Percentiles rank a stretch among this genome's conserved stretches.
Evolutionary conservation across 345 rosid species (phyloP).

Genomic region (Hypericum perforatum): DNA sequence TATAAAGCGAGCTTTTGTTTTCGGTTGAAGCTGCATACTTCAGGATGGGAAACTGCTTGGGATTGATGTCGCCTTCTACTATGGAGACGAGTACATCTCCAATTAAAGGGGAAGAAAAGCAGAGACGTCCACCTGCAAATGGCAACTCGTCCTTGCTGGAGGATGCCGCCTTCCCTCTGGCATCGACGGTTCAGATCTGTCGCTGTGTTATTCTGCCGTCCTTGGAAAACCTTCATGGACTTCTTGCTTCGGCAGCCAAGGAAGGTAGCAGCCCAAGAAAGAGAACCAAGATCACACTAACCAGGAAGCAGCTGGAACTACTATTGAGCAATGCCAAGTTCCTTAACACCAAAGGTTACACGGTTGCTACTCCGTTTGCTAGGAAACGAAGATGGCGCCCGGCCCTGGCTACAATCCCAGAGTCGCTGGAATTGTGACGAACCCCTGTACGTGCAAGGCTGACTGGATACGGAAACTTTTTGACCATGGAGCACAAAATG

Average conservation of each 20-base stretch:
- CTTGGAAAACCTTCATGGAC: neutral
- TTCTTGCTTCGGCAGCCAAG: constrained; percentile 4
- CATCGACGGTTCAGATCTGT: too few relatives aligned
- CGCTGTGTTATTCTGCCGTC: constrained; percentile 8
- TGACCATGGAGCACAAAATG: too few relatives aligned
- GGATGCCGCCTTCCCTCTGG: too few relatives aligned
- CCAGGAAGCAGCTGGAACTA: constrained; percentile 37
- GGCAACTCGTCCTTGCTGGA: too few relatives aligned
- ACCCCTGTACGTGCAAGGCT: neutral
- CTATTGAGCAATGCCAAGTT: constrained; percentile 19
- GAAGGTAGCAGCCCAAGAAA: constrained; percentile 14
- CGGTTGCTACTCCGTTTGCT: constrained; percentile 15
- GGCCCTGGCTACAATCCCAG: constrained; percentile 38
- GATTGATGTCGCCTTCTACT: too few relatives aligned
- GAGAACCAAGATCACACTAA: constrained; percentile 33
- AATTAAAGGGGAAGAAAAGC: too few relatives aligned
- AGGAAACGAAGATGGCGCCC: constrained; percentile 44
- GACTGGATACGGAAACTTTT: too few relatives aligned
- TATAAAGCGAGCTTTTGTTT: too few relatives aligned
- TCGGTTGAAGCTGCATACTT: too few relatives aligned
- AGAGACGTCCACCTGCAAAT: too few relatives aligned
- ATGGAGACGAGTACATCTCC: too few relatives aligned
- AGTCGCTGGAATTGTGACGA: constrained; percentile 20
- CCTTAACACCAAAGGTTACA: constrained; percentile 12
- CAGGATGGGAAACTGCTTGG: too few relatives aligned